Evolutionary conservation across 192 early-diverging fungal genomes (phyloP).

Genomic region (Coemansia sp.): DNA sequence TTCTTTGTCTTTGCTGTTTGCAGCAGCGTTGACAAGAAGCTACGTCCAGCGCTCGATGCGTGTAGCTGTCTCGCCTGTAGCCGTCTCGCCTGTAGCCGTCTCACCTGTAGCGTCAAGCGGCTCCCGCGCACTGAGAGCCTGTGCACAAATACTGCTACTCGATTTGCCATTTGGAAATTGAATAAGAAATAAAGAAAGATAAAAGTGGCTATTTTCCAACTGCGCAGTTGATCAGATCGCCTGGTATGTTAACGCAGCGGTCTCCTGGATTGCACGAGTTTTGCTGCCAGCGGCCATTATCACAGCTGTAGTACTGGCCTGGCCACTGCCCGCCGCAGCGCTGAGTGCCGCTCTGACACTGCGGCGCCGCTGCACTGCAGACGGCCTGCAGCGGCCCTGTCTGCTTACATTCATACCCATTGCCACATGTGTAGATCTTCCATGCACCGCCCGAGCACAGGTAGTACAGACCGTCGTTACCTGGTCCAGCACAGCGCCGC

Average conservation of each 20-base stretch:
- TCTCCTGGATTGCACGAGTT: slow-evolving; percentile 34
- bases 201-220: slow-evolving; percentile 15
- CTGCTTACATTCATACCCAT: slow-evolving; percentile 36
- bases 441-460: slow-evolving; percentile 35
- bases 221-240: slow-evolving; percentile 36
- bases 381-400: slow-evolving; percentile 28
- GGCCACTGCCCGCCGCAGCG: slow-evolving; percentile 27
- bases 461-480: slow-evolving; percentile 35
- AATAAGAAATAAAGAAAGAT: background rate
- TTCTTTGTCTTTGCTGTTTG: slow-evolving; percentile 44
- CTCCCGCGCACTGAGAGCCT: background rate
- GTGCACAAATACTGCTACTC: background rate
- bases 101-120: background rate
- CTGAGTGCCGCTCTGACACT: slow-evolving; percentile 29
- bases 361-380: slow-evolving; percentile 21
- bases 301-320: slow-evolving; percentile 24
- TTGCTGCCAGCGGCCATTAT: slow-evolving; percentile 33
- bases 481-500: slow-evolving; percentile 33
- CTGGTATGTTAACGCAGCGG: slow-evolving; percentile 48
- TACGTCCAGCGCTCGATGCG: slow-evolving; percentile 1
- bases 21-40: slow-evolving; percentile 35
- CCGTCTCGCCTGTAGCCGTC: background rate
- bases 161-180: background rate
- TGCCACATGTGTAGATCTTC: slow-evolving; percentile 45
- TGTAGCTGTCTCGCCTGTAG: background rate